phyloP scores from a whole-genome alignment of 2,329 filamentous ascomycete genomes.

The Neopestalotiopsis sp. region DNA sequence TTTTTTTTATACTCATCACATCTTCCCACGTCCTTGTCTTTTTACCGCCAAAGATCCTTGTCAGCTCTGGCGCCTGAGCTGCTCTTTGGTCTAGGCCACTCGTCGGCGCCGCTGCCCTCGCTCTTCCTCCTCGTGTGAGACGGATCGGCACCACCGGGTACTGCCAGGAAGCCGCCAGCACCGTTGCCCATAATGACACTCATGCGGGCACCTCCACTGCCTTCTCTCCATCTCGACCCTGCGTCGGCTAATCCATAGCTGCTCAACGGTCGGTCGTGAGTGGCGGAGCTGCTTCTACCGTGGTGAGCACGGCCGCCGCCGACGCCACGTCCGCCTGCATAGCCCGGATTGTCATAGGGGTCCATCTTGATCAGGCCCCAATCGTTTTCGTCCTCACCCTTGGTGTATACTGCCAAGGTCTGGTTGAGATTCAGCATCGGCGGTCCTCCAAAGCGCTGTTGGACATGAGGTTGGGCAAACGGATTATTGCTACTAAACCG shows the following conservation, averaged over 20 bases:
- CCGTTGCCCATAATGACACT: conserved; percentile 61
- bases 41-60: conserved; percentile 48
- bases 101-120: conserved; percentile 37
- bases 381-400: conserved; percentile 61
- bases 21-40: neutral
- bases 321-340: conserved; percentile 24
- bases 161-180: conserved; percentile 57
- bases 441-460: conserved; percentile 35
- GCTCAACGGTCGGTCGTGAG: conserved; percentile 52
- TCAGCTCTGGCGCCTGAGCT: conserved; percentile 47
- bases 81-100: conserved; percentile 50
- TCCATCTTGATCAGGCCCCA: conserved; percentile 64
- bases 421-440: conserved; percentile 46
- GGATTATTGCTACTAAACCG: conserved; percentile 68
- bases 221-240: conserved; percentile 53
- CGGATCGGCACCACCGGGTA: conserved; percentile 45
- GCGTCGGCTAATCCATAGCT: conserved; percentile 64
- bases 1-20: neutral
- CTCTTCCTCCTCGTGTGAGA: conserved; percentile 25
- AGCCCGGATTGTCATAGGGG: conserved; percentile 32
- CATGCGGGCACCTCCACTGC: conserved; percentile 53
- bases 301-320: conserved; percentile 29
- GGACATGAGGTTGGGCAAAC: conserved; percentile 47
- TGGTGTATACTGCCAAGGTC: conserved; percentile 65
- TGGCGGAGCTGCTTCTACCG: conserved; percentile 33